Base-by-base conservation (phyloP, 352 stramenopile species). In the Elongisporangium anandrum region DNA sequence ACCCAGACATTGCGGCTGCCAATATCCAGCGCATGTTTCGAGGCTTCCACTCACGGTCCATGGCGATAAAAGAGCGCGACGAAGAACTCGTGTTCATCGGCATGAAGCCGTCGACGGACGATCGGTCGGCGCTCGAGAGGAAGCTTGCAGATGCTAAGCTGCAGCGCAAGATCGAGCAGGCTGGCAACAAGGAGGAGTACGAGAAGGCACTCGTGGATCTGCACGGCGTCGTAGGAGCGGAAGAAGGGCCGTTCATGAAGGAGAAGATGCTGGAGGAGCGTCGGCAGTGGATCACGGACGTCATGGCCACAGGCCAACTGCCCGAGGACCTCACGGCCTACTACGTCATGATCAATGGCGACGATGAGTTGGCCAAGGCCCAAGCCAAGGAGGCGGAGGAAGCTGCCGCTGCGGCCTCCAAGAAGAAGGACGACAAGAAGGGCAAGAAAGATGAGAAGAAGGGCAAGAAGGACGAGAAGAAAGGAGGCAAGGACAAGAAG, bases 221-320 rank as follows among this genome's bases (percentile, higher is more conserved):
- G 10, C 94, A 97, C 57, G 75, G 84, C 4, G 77, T 86, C 15
- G 85, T 94, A 0, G 65, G 65, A 1, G 64, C 78, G 49, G 92
- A 98, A 63, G 94, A 98, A 65, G 92, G 94, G 0, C 93, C 94
- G 52, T 88, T 96, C 55, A 97, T 98, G 85, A 87, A 95, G 64
- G 90, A 96, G 62, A 81, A 79, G 50, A 78, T 98, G 72, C 75
- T 96, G 21, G 91, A 98, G 53, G 92, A 97, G 64, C 73, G 92
- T n/a, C 90, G 90, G 20, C 72, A 81, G 45, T 98, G 93, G 95
- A 92, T 98, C 61, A 97, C 91, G 4, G 85, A 98, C 22, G 74
- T 96, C 57, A 95, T 97, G 68, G 86, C 87, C 57, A 72, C 84
- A 56, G 74, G 85, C 0, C 65, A 88, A 24, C 73, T 98, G 41